phyloP scores from a whole-genome alignment of 805 yeast species.

The Spathaspora arborariae region DNA sequence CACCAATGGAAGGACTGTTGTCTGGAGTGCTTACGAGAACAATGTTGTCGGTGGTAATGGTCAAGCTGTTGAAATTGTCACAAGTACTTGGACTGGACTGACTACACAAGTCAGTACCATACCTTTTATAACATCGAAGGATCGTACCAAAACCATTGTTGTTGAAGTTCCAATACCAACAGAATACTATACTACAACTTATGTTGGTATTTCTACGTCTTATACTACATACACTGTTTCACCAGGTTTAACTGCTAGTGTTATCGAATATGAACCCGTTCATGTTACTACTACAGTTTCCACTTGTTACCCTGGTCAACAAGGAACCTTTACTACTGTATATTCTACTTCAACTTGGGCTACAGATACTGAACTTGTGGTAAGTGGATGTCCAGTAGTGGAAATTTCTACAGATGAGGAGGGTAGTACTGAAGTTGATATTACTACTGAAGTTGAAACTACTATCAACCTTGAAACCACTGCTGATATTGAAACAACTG shows the following conservation, averaged over 20 bases:
- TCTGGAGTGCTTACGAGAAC: conserved; percentile 7
- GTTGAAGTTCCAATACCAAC: conserved; percentile 19
- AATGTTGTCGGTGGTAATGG: conserved; percentile 12
- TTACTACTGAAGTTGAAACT: too few species aligned
- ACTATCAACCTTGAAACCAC: too few species aligned
- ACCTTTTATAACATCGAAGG: conserved; percentile 12
- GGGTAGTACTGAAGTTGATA: too few species aligned
- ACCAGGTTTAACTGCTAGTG: conserved; percentile 16
- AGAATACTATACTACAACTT: conserved; percentile 13
- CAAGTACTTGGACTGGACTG: conserved; percentile 18
- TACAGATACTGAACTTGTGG: neutral
- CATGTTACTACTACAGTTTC: neutral
- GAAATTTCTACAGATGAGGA: too few species aligned
- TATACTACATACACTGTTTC: conserved; percentile 14
- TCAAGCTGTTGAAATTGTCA: conserved; percentile 11
- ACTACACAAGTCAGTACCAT: conserved; percentile 17
- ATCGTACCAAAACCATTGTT: conserved; percentile 20
- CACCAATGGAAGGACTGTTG: conserved; percentile 11
- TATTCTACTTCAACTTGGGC: neutral
- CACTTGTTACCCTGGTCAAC: neutral
- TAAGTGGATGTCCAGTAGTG: too few species aligned
- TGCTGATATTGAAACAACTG: too few species aligned
- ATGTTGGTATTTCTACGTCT: conserved; percentile 8
- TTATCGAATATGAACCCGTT: conserved; percentile 9
- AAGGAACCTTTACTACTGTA: neutral